phyloP scores from a whole-genome alignment of 2,329 filamentous ascomycete species.

The Chaetomium sp. region DNA sequence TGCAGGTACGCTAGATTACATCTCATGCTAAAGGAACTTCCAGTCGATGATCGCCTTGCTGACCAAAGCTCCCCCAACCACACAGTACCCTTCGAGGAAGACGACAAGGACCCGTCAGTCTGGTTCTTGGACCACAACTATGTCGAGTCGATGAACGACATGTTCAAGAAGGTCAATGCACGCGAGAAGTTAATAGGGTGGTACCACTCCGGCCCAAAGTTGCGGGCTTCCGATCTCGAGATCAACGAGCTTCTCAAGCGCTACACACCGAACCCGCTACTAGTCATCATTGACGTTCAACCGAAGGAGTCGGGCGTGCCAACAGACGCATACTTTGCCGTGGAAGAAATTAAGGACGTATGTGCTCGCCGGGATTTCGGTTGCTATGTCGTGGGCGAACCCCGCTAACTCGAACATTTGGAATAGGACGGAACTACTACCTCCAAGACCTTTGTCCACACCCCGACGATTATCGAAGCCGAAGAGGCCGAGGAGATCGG shows the following conservation, averaged over 20 bases:
- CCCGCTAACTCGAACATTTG: not conserved
- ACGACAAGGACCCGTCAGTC: conserved; percentile 95
- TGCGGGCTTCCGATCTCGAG: conserved; percentile 91
- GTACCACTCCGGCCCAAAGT: conserved; percentile 98
- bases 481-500: conserved; percentile 99
- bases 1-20: conserved; percentile 55
- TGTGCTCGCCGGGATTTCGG: conserved; percentile 28
- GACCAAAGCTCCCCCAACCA: conserved; percentile 10
- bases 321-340: conserved; percentile 97
- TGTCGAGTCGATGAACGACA: conserved; percentile 98
- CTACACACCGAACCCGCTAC: conserved; percentile 91
- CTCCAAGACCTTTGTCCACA: conserved; percentile 95
- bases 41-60: not conserved
- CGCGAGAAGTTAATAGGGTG: conserved; percentile 98
- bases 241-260: conserved; percentile 99
- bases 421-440: conserved; percentile 90
- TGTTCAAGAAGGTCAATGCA: conserved; percentile 99
- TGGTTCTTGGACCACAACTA: conserved; percentile 99
- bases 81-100: conserved; percentile 94
- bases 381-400: conserved; percentile 8
- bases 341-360: conserved; percentile 99
- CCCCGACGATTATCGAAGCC: conserved; percentile 94
- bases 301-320: conserved; percentile 96
- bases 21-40: conserved; percentile 19
- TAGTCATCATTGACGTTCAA: conserved; percentile 98